phyloP scores from a whole-genome alignment of 768 basidiomycete species.

The Gyrodon lividus region DNA sequence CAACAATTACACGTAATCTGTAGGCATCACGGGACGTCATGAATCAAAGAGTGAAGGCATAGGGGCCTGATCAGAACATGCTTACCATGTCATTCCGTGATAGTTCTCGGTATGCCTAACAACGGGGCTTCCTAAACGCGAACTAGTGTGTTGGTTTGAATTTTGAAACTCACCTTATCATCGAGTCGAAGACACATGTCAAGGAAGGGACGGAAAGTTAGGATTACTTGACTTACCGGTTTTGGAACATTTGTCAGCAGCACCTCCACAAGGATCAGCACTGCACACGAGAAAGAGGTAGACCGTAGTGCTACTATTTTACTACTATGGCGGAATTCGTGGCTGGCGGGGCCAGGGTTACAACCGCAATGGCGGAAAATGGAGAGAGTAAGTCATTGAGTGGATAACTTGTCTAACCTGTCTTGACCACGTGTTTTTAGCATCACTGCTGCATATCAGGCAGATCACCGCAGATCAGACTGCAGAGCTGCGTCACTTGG shows the following conservation, averaged over 20 bases:
- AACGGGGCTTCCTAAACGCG: background rate
- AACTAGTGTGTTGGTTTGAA: background rate
- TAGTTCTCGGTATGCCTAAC: background rate
- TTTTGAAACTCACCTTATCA: background rate
- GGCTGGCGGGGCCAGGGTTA: conserved; percentile 5
- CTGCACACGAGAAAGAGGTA: no score
- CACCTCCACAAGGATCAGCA: background rate
- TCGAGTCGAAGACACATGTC: background rate
- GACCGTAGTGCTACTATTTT: no score
- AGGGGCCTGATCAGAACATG: background rate
- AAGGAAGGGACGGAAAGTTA: background rate
- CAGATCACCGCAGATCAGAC: conserved; percentile 45
- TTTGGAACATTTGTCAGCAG: background rate
- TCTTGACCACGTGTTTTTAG: conserved; percentile 10
- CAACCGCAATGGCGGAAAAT: background rate
- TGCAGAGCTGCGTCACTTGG: conserved; percentile 49
- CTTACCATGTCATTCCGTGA: background rate
- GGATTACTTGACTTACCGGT: background rate
- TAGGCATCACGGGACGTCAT: conserved; percentile 8
- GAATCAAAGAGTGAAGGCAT: background rate
- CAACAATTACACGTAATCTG: conserved; percentile 17
- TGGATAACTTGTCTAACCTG: background rate
- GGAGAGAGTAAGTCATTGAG: conserved; percentile 14
- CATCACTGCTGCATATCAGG: conserved; percentile 16
- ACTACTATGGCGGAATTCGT: conserved; percentile 4